These are phyloP conservation scores for Hypocreales sp. DNA, from an alignment of 2,329 filamentous ascomycete genomes.

Conservation along the genomic window DNA sequence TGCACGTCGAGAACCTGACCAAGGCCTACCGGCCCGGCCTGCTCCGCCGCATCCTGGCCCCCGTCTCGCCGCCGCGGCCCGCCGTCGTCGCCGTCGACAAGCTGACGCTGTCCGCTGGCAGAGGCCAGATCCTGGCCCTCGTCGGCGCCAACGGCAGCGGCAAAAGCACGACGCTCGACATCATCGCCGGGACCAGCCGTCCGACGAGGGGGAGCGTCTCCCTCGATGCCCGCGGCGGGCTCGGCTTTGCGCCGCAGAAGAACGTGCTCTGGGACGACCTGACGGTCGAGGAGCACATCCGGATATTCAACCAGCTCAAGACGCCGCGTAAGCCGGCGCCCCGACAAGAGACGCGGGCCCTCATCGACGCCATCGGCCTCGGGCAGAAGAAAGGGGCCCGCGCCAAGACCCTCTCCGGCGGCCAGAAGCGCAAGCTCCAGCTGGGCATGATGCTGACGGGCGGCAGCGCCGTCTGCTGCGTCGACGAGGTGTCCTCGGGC, in stretches of 20 bases:
- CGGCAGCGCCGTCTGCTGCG: slow-evolving; percentile 72
- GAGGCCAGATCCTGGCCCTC: slow-evolving; percentile 73
- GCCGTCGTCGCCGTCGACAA: slow-evolving; percentile 67
- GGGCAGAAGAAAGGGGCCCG: slow-evolving; percentile 55
- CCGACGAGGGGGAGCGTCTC: slow-evolving; percentile 63
- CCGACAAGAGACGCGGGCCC: slow-evolving; percentile 40
- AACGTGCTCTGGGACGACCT: slow-evolving; percentile 88
- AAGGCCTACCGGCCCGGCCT: slow-evolving; percentile 61
- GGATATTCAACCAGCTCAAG: slow-evolving; percentile 74
- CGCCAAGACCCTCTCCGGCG: slow-evolving; percentile 69
- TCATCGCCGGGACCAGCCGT: slow-evolving; percentile 68
- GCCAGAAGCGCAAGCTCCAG: slow-evolving; percentile 85
- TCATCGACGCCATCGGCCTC: slow-evolving; percentile 61
- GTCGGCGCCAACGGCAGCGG: slow-evolving; percentile 83
- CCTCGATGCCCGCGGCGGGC: slow-evolving; percentile 61
- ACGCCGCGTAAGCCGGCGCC: slow-evolving; percentile 39
- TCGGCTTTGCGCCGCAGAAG: slow-evolving; percentile 83
- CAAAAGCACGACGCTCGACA: slow-evolving; percentile 80
- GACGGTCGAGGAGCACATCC: slow-evolving; percentile 72
- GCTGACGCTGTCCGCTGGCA: slow-evolving; percentile 53
- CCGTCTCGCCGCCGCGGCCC: slow-evolving; percentile 30
- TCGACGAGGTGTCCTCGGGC: slow-evolving; percentile 83
- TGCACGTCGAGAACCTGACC: slow-evolving; percentile 57
- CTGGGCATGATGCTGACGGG: slow-evolving; percentile 92
- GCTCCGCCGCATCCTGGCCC: slow-evolving; percentile 36